These are phyloP conservation scores for Pyrus pyrifolia DNA, from an alignment of 306 rosid species.

Conservation along the genomic window DNA sequence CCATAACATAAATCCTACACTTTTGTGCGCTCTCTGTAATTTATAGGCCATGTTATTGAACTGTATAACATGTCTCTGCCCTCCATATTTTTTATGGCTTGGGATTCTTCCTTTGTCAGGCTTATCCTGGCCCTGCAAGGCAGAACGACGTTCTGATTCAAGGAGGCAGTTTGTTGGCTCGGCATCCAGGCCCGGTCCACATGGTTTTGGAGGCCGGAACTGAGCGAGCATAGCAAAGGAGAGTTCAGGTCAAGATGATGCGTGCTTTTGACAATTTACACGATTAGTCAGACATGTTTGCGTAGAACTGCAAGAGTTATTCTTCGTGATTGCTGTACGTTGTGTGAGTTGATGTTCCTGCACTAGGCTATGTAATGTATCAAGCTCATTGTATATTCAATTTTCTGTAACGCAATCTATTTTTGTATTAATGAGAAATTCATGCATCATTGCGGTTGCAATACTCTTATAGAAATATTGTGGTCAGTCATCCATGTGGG, in stretches of 20 bases:
- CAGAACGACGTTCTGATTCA: conserved; percentile 59
- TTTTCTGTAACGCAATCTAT: not conserved
- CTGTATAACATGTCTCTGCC: not conserved
- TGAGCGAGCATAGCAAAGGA: conserved; percentile 18
- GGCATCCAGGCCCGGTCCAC: conserved; percentile 61
- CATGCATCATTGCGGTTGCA: not conserved
- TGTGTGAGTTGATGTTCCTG: not conserved
- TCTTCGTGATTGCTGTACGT: not conserved
- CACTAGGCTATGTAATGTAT: not conserved
- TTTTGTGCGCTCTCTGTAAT: not conserved
- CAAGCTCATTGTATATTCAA: not conserved
- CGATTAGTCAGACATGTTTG: not conserved
- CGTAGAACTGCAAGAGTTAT: not conserved
- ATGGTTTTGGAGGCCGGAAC: conserved; percentile 74
- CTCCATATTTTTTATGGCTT: not conserved
- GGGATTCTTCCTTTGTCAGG: conserved; percentile 33
- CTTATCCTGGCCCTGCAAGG: conserved; percentile 76
- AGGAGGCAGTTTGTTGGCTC: conserved; percentile 48
- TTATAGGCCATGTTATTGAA: not conserved
- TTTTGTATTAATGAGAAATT: not conserved
- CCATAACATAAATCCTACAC: too few relatives aligned
- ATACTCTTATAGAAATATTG: too few relatives aligned
- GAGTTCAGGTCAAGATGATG: conserved; percentile 11
- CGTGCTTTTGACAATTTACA: not conserved
- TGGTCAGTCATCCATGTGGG: accelerated